Base-by-base conservation (phyloP, 345 rosid genomes). In the Tarenaya hassleriana region DNA sequence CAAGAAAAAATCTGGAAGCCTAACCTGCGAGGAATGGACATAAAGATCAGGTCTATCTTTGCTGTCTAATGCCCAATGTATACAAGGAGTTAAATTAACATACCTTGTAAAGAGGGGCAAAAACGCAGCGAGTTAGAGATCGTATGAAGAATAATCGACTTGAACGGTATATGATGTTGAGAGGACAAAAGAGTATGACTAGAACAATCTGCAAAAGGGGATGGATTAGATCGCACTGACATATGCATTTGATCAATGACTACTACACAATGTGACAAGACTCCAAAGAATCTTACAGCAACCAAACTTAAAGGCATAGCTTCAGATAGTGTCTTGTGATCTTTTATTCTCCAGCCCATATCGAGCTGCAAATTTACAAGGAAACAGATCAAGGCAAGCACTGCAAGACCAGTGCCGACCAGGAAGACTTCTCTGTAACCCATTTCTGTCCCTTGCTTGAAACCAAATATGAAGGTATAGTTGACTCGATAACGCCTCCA, bases 1-100 rank as follows among this genome's bases (percentile, higher is more conserved):
- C 74, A 84, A 73, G 77, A 81, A 75, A 68, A 78, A 84, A 77
- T 84, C 88, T 1, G 78, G 83, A n/a, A 77, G 70, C 19, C 73
- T 76, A 17, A 83, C 87, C 90, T 79, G 78, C 63, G 61, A n/a
- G n/a, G n/a, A n/a, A n/a, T n/a, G n/a, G n/a, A n/a, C n/a, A n/a
- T n/a, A n/a, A n/a, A n/a, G n/a, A n/a, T n/a, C n/a, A n/a, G n/a
- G n/a, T n/a, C n/a, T n/a, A n/a, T n/a, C n/a, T n/a, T n/a, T n/a
- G n/a, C n/a, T n/a, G n/a, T n/a, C n/a, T n/a, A n/a, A n/a, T n/a
- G n/a, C n/a, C n/a, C n/a, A n/a, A n/a, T n/a, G n/a, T n/a, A n/a
- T n/a, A n/a, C n/a, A n/a, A n/a, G n/a, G n/a, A n/a, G n/a, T n/a
- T n/a, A n/a, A n/a, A n/a, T n/a, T n/a, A n/a, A n/a, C n/a, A n/a